phyloP scores from a whole-genome alignment of 1,139 yeast genomes.

The Ogataea hybrid region DNA sequence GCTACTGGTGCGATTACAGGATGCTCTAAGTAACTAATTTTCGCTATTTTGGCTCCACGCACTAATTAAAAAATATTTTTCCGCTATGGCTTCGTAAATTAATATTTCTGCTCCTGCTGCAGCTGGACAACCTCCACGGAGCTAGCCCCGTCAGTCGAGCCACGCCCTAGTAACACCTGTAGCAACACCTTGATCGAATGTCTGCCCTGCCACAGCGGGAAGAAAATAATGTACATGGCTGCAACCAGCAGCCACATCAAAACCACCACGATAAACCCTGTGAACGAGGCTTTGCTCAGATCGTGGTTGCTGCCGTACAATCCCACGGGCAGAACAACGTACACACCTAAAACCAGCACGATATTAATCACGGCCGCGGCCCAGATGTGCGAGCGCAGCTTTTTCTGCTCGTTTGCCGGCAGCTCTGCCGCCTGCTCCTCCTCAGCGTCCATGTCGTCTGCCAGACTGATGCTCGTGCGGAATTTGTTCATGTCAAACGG shows the following conservation, averaged over 20 bases:
- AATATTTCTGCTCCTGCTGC: background rate
- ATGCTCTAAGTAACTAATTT: background rate
- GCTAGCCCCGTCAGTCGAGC: background rate
- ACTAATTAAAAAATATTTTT: no score
- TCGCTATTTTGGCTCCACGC: no score
- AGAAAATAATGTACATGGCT: conserved; percentile 33
- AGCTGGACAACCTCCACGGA: conserved; percentile 1
- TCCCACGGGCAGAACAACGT: conserved; percentile 11
- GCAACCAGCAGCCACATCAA: conserved; percentile 27
- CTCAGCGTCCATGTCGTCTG: conserved; percentile 37
- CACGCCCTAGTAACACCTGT: background rate
- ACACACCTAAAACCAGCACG: conserved; percentile 7
- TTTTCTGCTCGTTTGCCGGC: conserved; percentile 25
- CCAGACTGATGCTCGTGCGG: conserved; percentile 29
- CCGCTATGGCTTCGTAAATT: no score
- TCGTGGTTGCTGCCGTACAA: conserved; percentile 25
- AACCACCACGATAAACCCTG: conserved; percentile 10
- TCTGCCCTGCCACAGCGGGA: conserved; percentile 38
- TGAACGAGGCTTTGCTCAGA: conserved; percentile 19
- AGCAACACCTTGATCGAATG: conserved; percentile 16
- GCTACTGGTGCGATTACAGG: conserved; percentile 20
- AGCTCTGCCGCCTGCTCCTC: conserved; percentile 32
- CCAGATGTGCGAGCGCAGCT: conserved; percentile 19
- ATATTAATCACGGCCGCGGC: conserved; percentile 6
- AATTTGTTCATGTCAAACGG: conserved; percentile 30